These are phyloP conservation scores for Botrytis pseudocinerea DNA, from an alignment of 2,329 filamentous ascomycete species.

Conservation along the genomic window DNA sequence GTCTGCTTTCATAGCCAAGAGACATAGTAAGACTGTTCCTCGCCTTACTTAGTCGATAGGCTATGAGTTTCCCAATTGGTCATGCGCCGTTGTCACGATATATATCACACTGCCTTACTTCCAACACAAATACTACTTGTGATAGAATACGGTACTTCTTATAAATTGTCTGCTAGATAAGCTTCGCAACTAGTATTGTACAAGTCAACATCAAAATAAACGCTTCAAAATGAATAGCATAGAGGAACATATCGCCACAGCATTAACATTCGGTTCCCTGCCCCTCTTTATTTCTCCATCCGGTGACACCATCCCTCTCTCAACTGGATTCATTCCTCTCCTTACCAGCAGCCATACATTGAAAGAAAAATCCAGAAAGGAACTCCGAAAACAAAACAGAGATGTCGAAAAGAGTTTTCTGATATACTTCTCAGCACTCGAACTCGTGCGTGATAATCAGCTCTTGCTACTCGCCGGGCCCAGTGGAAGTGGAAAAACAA, in stretches of 20 bases:
- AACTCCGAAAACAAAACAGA: background rate
- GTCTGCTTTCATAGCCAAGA: fast-evolving
- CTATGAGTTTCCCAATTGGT: background rate
- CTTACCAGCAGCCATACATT: background rate
- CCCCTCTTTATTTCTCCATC: background rate
- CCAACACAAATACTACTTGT: background rate
- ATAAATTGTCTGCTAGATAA: background rate
- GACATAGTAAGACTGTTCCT: background rate
- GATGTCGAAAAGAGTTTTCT: background rate
- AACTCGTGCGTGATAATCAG: background rate
- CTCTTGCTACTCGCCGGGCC: background rate
- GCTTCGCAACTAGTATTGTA: too few species aligned
- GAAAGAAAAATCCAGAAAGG: fast-evolving
- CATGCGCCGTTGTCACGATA: background rate
- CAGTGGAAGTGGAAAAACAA: background rate
- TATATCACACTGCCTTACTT: background rate
- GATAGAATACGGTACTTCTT: fast-evolving
- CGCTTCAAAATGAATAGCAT: background rate
- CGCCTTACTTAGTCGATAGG: background rate
- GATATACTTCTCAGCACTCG: background rate
- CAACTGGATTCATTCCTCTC: background rate
- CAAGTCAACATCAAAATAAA: background rate
- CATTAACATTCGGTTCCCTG: background rate
- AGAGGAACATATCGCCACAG: background rate
- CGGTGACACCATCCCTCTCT: background rate